Evolutionary conservation across 2,329 filamentous ascomycete species (phyloP).

Genomic region (Monosporascus sp.): DNA sequence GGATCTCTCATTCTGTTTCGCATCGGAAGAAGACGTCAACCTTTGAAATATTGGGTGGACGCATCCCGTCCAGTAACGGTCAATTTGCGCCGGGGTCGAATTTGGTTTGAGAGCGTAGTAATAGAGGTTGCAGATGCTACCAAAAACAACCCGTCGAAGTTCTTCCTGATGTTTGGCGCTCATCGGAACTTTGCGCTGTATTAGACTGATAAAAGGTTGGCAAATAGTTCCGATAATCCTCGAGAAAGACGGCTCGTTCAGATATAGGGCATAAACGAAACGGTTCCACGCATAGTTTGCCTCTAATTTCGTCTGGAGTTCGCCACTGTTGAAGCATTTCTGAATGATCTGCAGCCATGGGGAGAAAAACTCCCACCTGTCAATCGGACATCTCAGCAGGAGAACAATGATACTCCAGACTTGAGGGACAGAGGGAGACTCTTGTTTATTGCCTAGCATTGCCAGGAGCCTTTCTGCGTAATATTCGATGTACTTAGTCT

Average conservation of each 20-base stretch:
- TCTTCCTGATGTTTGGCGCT: constrained; percentile 54
- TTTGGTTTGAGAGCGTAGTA: constrained; percentile 79
- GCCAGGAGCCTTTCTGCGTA: constrained; percentile 61
- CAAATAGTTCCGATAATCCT: constrained; percentile 52
- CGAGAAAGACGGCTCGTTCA: constrained; percentile 54
- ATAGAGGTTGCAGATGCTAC: constrained; percentile 72
- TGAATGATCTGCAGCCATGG: constrained; percentile 77
- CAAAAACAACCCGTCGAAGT: constrained; percentile 53
- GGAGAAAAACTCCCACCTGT: constrained; percentile 67
- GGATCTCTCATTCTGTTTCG: constrained; percentile 26
- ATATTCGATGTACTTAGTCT: constrained; percentile 62
- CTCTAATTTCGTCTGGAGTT: constrained; percentile 64
- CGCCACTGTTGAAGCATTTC: constrained; percentile 75
- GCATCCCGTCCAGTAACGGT: constrained; percentile 73
- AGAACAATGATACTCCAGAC: constrained; percentile 84
- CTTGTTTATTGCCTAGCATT: constrained; percentile 62
- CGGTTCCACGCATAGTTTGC: constrained; percentile 84
- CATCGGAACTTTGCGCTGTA: constrained; percentile 55
- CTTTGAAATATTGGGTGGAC: constrained; percentile 59
- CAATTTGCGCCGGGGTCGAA: constrained; percentile 59
- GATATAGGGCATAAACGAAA: constrained; percentile 68
- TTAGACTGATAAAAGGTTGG: constrained; percentile 63
- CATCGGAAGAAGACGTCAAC: constrained; percentile 38
- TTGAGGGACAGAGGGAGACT: constrained; percentile 66
- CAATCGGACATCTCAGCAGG: constrained; percentile 62